Base-by-base conservation (phyloP, 768 basidiomycete genomes). In the Russula olivacea region DNA sequence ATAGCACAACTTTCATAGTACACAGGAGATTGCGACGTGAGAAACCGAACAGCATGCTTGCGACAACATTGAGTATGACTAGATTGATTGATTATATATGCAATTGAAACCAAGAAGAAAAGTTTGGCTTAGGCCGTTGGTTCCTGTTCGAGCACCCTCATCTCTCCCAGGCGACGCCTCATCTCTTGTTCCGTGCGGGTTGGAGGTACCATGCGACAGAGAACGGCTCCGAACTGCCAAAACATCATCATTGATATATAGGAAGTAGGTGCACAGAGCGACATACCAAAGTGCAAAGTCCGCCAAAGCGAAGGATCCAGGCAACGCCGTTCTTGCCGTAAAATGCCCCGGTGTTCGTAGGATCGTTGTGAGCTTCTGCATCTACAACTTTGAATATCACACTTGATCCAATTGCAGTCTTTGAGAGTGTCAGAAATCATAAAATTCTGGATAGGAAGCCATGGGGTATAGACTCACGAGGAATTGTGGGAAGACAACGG, bases 401-500 rank as follows among this genome's bases (percentile, higher is more conserved):
- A 68, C 90, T 93, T 2, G 92, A 85, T n/a, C 88, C 86, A 4
- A 97, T 61, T 1, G 92, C 92, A 63, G 93, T 86, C 93, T 92
- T 61, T 4, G 63, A 69, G 67, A 34, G 66, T 21, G 15, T 43
- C 28, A 23, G 47, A 47, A 40, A 30, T 19, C 19, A 11, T 21
- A 11, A 32, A 25, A 28, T 23, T 41, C 19, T 41, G 52, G 36
- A 38, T 14, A 28, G 25, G 19, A 23, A 17, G 34, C 19, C 1
- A 34, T 25, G 14, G 9, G 23, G 59, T 7, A 38, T 55, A 43
- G 3, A 80, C 92, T 68, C 71, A 95, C 94, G 58, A 95, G 80
- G 71, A 98, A 90, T 69, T 98, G 95, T 23, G 95, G 95, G 76
- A 93, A 85, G 30, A 98, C 95, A 63, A 98, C 93, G 5, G 95